These are phyloP conservation scores for Aspergillus pseudoviridinutans DNA, from an alignment of 2,329 filamentous ascomycete genomes.

Conservation along the genomic window DNA sequence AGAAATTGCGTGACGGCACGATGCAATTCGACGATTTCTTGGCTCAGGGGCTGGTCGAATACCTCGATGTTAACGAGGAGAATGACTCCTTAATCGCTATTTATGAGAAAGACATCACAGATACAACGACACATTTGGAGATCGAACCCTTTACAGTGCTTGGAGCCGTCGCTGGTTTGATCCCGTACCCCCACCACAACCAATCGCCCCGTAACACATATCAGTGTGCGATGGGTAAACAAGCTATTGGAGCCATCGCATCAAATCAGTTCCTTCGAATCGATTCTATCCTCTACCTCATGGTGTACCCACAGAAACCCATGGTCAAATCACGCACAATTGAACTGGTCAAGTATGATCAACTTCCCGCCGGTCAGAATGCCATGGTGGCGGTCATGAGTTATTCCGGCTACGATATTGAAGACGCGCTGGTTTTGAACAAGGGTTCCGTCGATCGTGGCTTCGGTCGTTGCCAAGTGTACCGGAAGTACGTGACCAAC, in stretches of 20 bases:
- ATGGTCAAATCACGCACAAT: conserved; percentile 98
- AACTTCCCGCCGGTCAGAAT: conserved; percentile 93
- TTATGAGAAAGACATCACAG: conserved; percentile 78
- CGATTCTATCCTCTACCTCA: conserved; percentile 90
- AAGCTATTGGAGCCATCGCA: conserved; percentile 96
- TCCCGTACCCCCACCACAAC: conserved; percentile 98
- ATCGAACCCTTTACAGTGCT: conserved; percentile 98
- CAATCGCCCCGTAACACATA: conserved; percentile 98
- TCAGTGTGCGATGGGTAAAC: conserved; percentile 99
- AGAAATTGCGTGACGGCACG: conserved; percentile 74
- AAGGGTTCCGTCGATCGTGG: conserved; percentile 93
- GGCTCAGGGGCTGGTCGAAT: conserved; percentile 85
- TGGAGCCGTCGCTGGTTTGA: conserved; percentile 90
- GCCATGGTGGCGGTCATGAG: conserved; percentile 99
- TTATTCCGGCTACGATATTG: conserved; percentile 98
- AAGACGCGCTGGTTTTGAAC: conserved; percentile 94
- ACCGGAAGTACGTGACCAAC: conserved; percentile 85
- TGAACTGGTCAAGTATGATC: conserved; percentile 94
- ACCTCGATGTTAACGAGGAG: conserved; percentile 97
- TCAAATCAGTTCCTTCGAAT: conserved; percentile 98
- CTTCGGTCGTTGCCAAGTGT: conserved; percentile 96
- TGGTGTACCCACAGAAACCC: conserved; percentile 95
- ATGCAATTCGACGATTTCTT: conserved; percentile 94
- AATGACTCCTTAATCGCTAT: conserved; percentile 92
- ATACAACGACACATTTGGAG: conserved; percentile 86